Evolutionary conservation across 768 basidiomycete genomes (phyloP), one percentile per base, ranked within the genome.

Genomic region (Crassisporium funariophilum): DNA sequence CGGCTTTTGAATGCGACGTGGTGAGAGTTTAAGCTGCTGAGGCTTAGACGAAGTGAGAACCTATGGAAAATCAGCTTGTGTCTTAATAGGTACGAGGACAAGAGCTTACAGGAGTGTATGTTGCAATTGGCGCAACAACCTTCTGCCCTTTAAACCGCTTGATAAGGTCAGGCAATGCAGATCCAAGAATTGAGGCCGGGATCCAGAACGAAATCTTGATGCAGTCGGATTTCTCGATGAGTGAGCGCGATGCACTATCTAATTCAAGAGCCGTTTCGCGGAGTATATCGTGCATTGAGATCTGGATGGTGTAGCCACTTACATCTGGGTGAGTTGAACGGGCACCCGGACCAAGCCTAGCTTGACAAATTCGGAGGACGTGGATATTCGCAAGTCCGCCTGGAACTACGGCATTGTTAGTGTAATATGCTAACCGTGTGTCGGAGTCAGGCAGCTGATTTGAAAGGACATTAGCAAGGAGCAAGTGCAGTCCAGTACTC

Each of bases 191-290:
- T 3, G 41, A 23, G 3, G 23, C 40, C 9, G 41, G 50, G 16
- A 52, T 29, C 50, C 50, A 52, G n/a, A 29, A 29, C 27, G 13
- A 13, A n/a, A 52, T 27, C 5, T 35, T 23, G 17, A 24, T 12
- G 8, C 8, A 19, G 4, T 29, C 22, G 4, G 31, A 12, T 2
- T 37, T 24, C 23, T 3, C 17, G 0, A 20, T 19, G 8, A 2
- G 23, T 20, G 21, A 20, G 7, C 16, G 17, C 4, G 23, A 10
- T 4, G 24, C 22, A 12, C 2, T 2, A 31, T 25, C 35, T 12
- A 46, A 35, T 1, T 34, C 35, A 0, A 31, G 13, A 10, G 41
- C 23, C 6, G 11, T 29, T 2, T 37, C 33, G 8, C 20, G 23
- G 11, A 47, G 12, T 1, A 50, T n/a, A 11, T 17, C 41, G n/a